Conservation (phyloP, 768 basidiomycete genomes). For the Terana coerulea region DNA sequence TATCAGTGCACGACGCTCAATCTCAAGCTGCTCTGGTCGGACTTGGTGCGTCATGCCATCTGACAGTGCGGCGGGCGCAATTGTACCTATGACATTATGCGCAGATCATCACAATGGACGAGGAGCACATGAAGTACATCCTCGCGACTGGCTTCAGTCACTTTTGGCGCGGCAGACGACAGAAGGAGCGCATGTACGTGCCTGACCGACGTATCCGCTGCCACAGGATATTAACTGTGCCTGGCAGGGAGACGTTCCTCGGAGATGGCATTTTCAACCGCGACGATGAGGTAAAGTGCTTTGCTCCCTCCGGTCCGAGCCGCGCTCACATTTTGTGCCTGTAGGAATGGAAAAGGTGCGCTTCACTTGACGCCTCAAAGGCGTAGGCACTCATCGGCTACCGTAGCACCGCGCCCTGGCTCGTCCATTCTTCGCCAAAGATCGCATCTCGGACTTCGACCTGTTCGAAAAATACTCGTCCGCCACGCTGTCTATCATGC, state of each 20-base stretch:
- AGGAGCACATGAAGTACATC: conserved; percentile 62
- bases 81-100: too few species aligned
- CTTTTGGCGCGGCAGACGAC: conserved; percentile 63
- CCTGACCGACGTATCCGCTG: neutral
- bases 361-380: neutral
- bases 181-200: conserved; percentile 64
- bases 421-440: conserved; percentile 73
- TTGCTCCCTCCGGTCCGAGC: neutral
- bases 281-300: conserved; percentile 55
- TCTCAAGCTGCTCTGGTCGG: conserved; percentile 62
- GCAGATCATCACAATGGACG: conserved; percentile 74
- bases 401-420: conserved; percentile 60
- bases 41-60: conserved; percentile 53
- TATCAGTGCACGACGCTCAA: conserved; percentile 71
- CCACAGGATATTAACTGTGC: neutral
- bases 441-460: conserved; percentile 67
- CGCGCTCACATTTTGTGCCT: conserved; percentile 10
- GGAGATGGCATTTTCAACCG: conserved; percentile 77
- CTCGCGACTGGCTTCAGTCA: conserved; percentile 60
- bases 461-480: conserved; percentile 55
- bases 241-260: conserved; percentile 47
- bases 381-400: conserved; percentile 7
- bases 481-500: conserved; percentile 47
- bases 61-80: too few species aligned
- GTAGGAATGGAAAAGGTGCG: conserved; percentile 64